Conservation (phyloP, 352 stramenopile genomes). For the Phytopythium montanum region DNA sequence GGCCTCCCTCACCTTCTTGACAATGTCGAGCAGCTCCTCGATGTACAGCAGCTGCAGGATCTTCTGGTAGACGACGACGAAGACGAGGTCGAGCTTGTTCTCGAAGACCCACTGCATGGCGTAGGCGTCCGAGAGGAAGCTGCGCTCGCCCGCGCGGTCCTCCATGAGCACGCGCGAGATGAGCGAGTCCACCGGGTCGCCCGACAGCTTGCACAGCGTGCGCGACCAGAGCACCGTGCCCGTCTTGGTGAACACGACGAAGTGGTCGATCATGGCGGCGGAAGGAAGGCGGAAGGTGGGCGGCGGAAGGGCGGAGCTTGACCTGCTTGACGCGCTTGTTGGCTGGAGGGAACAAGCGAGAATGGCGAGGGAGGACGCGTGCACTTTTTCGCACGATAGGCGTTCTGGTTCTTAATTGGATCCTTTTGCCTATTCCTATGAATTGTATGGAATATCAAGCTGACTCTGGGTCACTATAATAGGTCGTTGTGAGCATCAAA, state of each 20-base stretch:
- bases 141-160: slow-evolving; percentile 81
- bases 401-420: too few species aligned
- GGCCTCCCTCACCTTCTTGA: slow-evolving; percentile 53
- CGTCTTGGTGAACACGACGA: slow-evolving; percentile 90
- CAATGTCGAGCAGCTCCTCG: slow-evolving; percentile 87
- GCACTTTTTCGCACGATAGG: too few species aligned
- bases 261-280: slow-evolving; percentile 88
- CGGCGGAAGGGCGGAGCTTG: background rate
- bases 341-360: too few species aligned
- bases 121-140: slow-evolving; percentile 85
- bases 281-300: background rate
- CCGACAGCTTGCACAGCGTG: slow-evolving; percentile 81
- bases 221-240: slow-evolving; percentile 89
- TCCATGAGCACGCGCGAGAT: slow-evolving; percentile 90
- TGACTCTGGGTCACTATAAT: too few species aligned
- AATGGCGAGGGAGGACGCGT: too few species aligned
- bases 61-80: slow-evolving; percentile 92
- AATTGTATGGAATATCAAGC: too few species aligned
- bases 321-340: too few species aligned
- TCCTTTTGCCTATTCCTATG: too few species aligned
- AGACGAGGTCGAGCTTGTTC: slow-evolving; percentile 91
- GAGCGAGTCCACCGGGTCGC: slow-evolving; percentile 85
- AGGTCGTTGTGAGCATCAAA: too few species aligned
- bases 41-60: slow-evolving; percentile 90
- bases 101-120: slow-evolving; percentile 90